Conservation (phyloP, 306 rosid genomes). For the Dalbergia oliveri region DNA sequence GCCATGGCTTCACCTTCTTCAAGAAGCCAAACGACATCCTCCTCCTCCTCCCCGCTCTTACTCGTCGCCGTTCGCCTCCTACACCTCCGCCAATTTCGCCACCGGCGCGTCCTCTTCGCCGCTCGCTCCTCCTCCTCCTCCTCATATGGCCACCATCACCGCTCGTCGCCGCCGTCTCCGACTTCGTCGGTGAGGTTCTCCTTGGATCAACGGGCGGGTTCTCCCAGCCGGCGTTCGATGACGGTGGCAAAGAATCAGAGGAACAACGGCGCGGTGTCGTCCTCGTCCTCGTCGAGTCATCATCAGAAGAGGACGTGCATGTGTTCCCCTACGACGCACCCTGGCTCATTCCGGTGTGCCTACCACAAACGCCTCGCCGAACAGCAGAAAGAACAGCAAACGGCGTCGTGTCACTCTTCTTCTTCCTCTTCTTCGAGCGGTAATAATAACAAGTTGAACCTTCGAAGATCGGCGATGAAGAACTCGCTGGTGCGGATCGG, state of each 20-base stretch:
- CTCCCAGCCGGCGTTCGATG: conserved; percentile 54
- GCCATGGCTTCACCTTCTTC: conserved; percentile 40
- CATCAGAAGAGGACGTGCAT: conserved; percentile 54
- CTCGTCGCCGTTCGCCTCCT: conserved; percentile 62
- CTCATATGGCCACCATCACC: conserved; percentile 10
- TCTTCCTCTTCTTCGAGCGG: conserved; percentile 12
- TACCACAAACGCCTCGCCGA: conserved; percentile 60
- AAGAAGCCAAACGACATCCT: conserved; percentile 43
- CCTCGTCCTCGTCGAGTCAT: not conserved
- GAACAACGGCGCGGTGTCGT: conserved; percentile 40
- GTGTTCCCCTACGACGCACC: conserved; percentile 80
- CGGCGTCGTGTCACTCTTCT: conserved; percentile 28
- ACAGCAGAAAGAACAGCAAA: conserved; percentile 31
- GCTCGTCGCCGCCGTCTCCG: conserved; percentile 8
- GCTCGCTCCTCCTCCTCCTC: conserved; percentile 50
- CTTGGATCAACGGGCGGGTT: conserved; percentile 37
- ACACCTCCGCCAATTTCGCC: conserved; percentile 52
- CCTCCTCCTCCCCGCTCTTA: conserved; percentile 27
- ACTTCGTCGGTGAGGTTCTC: conserved; percentile 46
- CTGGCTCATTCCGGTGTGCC: conserved; percentile 79
- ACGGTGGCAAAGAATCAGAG: conserved; percentile 52
- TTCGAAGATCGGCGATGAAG: conserved; percentile 73
- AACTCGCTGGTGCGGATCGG: conserved; percentile 73
- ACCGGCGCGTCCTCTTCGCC: conserved; percentile 40
- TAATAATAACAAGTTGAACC: conserved; percentile 51